phyloP scores from a whole-genome alignment of 805 yeast genomes.

The Ascoidea asiatica region DNA sequence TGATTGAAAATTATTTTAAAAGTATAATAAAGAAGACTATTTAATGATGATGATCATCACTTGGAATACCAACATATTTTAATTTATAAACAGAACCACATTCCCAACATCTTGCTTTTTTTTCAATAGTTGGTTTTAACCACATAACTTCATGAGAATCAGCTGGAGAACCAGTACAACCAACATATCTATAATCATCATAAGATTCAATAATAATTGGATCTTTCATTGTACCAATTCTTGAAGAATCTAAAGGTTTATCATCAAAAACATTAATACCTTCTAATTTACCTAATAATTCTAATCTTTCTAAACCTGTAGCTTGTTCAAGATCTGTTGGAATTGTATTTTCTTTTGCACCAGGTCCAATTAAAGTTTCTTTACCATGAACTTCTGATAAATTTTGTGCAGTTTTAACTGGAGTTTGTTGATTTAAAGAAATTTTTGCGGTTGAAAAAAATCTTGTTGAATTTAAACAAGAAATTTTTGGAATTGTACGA shows the following conservation, averaged over 20 bases:
- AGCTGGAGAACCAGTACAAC: slow-evolving; percentile 94
- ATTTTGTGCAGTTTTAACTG: slow-evolving; percentile 46
- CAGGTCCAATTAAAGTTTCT: slow-evolving; percentile 74
- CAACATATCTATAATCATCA: slow-evolving; percentile 88
- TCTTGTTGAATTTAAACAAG: slow-evolving; percentile 1
- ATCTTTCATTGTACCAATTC: slow-evolving; percentile 81
- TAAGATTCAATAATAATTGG: slow-evolving; percentile 86
- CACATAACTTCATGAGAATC: slow-evolving; percentile 86
- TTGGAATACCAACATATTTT: slow-evolving; percentile 76
- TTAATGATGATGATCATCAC: slow-evolving; percentile 41
- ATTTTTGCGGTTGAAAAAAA: slow-evolving; percentile 18
- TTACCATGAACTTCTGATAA: slow-evolving; percentile 73
- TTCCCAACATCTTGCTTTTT: slow-evolving; percentile 95
- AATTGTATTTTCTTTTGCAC: slow-evolving; percentile 74
- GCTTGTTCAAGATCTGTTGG: slow-evolving; percentile 95
- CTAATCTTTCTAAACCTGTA: slow-evolving; percentile 96
- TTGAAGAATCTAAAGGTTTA: slow-evolving; percentile 75
- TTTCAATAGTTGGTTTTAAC: slow-evolving; percentile 74
- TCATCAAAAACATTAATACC: slow-evolving; percentile 91
- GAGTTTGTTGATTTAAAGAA: slow-evolving; percentile 22
- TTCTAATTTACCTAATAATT: slow-evolving; percentile 83
- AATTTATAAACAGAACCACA: slow-evolving; percentile 92
- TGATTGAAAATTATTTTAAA: no score
- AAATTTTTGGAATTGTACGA: not conserved
- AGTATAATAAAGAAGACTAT: no score